phyloP scores from a whole-genome alignment of 495 filamentous ascomycete genomes.

The Podospora sp. region DNA sequence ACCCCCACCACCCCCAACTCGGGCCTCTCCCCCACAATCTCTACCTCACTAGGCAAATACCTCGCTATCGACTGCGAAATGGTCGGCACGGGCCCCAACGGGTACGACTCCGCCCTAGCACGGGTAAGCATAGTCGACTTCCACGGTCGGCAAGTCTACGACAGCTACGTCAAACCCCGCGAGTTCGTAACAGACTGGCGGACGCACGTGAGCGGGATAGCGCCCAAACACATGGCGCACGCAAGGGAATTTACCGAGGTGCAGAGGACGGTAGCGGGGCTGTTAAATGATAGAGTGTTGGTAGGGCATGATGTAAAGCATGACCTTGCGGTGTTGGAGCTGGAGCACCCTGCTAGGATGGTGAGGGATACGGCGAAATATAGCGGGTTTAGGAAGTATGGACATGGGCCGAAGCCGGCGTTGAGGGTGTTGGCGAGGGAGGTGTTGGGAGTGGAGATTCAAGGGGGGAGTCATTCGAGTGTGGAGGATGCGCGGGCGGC shows the following conservation, averaged over 20 bases:
- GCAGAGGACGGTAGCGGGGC: conserved; percentile 68
- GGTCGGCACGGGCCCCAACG: conserved; percentile 82
- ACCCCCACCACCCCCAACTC: conserved; percentile 47
- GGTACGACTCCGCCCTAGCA: conserved; percentile 71
- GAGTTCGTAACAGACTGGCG: conserved; percentile 85
- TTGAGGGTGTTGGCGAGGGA: conserved; percentile 75
- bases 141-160: conserved; percentile 86
- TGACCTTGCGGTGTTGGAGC: conserved; percentile 74
- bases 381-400: conserved; percentile 70
- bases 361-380: conserved; percentile 85
- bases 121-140: conserved; percentile 89
- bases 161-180: conserved; percentile 81
- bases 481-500: conserved; percentile 88
- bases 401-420: conserved; percentile 75
- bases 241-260: conserved; percentile 74
- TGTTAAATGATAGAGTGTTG: conserved; percentile 73
- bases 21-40: conserved; percentile 49
- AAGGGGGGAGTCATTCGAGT: conserved; percentile 66
- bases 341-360: conserved; percentile 74
- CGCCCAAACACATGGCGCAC: conserved; percentile 64
- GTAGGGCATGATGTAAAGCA: conserved; percentile 90
- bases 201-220: conserved; percentile 80
- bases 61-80: conserved; percentile 96
- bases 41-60: conserved; percentile 71
- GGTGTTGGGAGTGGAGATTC: conserved; percentile 81